phyloP scores from a whole-genome alignment of 2,329 filamentous ascomycete species.

The Pseudogymnoascus sp. region DNA sequence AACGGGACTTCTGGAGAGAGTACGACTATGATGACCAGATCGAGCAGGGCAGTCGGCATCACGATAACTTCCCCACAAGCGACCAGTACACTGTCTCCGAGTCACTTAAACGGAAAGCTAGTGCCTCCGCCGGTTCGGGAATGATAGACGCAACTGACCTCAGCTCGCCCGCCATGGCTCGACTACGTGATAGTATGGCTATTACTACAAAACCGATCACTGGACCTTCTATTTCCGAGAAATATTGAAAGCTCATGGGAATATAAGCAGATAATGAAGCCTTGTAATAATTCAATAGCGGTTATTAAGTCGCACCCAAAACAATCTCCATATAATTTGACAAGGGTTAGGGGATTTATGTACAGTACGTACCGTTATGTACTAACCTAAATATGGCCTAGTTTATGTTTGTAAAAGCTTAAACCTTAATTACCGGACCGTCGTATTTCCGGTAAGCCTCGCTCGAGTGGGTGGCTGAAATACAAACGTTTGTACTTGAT shows the following conservation, averaged over 20 bases:
- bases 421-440: background rate
- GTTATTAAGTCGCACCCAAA: background rate
- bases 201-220: background rate
- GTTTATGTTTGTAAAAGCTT: background rate
- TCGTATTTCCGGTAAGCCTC: background rate
- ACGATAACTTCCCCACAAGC: background rate
- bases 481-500: background rate
- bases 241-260: background rate
- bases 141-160: background rate
- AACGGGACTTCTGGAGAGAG: slow-evolving; percentile 64
- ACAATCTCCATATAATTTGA: slow-evolving; percentile 5
- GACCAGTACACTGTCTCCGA: background rate
- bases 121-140: background rate
- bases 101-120: background rate
- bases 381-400: background rate
- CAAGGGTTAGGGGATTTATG: background rate
- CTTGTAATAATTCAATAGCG: background rate
- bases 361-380: background rate
- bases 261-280: background rate
- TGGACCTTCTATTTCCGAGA: background rate
- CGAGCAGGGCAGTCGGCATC: background rate
- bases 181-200: background rate
- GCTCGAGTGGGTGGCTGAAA: background rate
- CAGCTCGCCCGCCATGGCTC: background rate
- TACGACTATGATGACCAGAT: slow-evolving; percentile 22